Base-by-base conservation (phyloP, 495 filamentous ascomycete species). In the Lasiosphaeria ovina region DNA sequence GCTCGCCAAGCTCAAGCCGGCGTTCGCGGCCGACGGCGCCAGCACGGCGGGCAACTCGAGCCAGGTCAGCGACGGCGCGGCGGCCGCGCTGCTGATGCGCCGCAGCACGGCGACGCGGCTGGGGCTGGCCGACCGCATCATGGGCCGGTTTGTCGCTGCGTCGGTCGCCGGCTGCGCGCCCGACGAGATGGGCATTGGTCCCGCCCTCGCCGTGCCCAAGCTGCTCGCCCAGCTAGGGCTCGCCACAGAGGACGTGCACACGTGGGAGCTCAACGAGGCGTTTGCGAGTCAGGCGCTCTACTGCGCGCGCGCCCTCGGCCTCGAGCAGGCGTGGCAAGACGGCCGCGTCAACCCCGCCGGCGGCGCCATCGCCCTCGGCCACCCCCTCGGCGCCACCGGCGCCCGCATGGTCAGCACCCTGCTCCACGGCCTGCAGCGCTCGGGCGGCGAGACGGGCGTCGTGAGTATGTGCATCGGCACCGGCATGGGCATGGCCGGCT, bases 251-350 rank as follows among this genome's bases (percentile, higher is more conserved):
- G 90, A 97, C 52, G 87, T 97, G 0, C 83, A 87, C 6, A 77
- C 93, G n/a, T 97, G 92, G 92, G 93, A 97, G 81, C 87, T 97
- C 71, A 97, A 97, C 73, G 93, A 97, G 81, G 92, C 93, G 17
- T 97, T 96, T 75, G 93, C 93, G 4, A 89, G 87, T 56, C 93
- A 97, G 77, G 87, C 90, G 11, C 70, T 97, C 9, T 90, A 95
- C 76, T 93, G 88, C 68, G 71, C 91, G 38, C 76, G 90, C 64
- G 82, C 87, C 73, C 76, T 96, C 16, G 90, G 90, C 0, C 70
- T 92, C 34, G 82, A 87, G 66, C 67, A 74, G 59, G 76, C 62
- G 8, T 83, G 86, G 77, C 81, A 81, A 63, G 74, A 82, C 63
- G 82, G 81, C 3, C 82, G 79, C 77, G 87, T 97, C 1, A 97